phyloP scores from a whole-genome alignment of 1,284 basidiomycete species.

The Tylopilus sp. region DNA sequence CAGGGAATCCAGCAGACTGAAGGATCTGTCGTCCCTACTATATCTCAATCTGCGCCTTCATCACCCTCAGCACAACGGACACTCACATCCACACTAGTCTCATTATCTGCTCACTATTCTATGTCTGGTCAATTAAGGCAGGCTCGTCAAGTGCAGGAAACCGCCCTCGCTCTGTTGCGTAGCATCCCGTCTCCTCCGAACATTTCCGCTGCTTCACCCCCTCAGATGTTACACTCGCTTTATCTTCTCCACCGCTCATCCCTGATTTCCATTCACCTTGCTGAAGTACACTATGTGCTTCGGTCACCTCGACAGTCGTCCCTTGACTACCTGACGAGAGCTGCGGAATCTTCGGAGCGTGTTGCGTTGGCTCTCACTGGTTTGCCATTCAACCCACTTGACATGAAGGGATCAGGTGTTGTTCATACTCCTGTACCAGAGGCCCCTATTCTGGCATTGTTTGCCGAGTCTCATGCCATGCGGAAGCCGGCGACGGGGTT shows the following conservation, averaged over 20 bases:
- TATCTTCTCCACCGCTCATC: slow-evolving; percentile 73
- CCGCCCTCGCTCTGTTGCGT: slow-evolving; percentile 65
- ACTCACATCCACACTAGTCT: slow-evolving; percentile 61
- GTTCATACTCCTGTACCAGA: slow-evolving; percentile 44
- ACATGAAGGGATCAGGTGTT: slow-evolving; percentile 37
- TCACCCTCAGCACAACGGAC: slow-evolving; percentile 69
- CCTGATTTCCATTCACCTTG: slow-evolving; percentile 69
- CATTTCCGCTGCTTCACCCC: slow-evolving; percentile 43
- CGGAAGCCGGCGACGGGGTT: slow-evolving; percentile 54
- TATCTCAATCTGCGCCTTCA: slow-evolving; percentile 45
- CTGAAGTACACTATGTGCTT: slow-evolving; percentile 68
- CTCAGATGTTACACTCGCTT: slow-evolving; percentile 60
- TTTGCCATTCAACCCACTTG: slow-evolving; percentile 36
- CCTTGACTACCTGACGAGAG: slow-evolving; percentile 54
- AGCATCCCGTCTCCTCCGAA: slow-evolving; percentile 53
- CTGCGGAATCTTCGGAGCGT: slow-evolving; percentile 64
- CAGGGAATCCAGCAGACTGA: slow-evolving; percentile 29
- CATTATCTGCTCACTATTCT: slow-evolving; percentile 70
- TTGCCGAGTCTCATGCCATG: slow-evolving; percentile 47
- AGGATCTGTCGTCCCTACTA: slow-evolving; percentile 19
- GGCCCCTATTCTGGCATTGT: slow-evolving; percentile 40
- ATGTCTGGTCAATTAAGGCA: slow-evolving; percentile 59
- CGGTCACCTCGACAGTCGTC: slow-evolving; percentile 43
- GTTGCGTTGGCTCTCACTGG: slow-evolving; percentile 57
- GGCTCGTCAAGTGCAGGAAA: slow-evolving; percentile 66